Percentiles rank a stretch among this genome's conserved stretches.
Conservation (phyloP, 2,329 filamentous ascomycete species). For the Claviceps purpurea region DNA sequence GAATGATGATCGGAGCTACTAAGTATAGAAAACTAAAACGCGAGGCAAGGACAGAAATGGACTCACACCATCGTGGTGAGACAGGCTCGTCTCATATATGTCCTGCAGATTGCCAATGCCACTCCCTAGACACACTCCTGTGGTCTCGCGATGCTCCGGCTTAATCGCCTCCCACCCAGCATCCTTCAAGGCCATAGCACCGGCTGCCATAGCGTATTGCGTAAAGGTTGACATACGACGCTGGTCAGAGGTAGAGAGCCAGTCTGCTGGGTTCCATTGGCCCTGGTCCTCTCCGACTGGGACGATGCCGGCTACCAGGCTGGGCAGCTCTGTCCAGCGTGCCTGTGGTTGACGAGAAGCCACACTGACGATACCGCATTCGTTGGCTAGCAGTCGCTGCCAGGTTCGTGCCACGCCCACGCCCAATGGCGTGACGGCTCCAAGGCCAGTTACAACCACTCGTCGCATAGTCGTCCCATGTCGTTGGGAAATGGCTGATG, state of each 20-base stretch:
- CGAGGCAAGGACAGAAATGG: no score
- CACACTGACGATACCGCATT: slow-evolving; percentile 70
- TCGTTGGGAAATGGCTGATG: background rate
- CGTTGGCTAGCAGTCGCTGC: slow-evolving; percentile 63
- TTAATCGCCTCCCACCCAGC: slow-evolving; percentile 57
- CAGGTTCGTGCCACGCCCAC: slow-evolving; percentile 68
- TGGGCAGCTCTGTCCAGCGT: slow-evolving; percentile 60
- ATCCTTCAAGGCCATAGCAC: slow-evolving; percentile 74
- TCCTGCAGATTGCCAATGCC: slow-evolving; percentile 92
- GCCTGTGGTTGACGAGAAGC: slow-evolving; percentile 40
- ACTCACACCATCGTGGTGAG: slow-evolving; percentile 58
- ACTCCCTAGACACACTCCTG: slow-evolving; percentile 85
- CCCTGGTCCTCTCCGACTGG: slow-evolving; percentile 34
- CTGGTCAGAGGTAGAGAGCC: slow-evolving; percentile 39
- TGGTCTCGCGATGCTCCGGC: slow-evolving; percentile 54
- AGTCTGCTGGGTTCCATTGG: slow-evolving; percentile 40
- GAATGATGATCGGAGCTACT: background rate
- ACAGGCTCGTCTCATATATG: slow-evolving; percentile 70
- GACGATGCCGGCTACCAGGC: slow-evolving; percentile 73
- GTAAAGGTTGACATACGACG: slow-evolving; percentile 83
- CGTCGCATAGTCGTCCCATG: slow-evolving; percentile 46
- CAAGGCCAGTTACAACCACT: slow-evolving; percentile 74
- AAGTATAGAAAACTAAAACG: background rate
- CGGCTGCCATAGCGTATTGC: slow-evolving; percentile 80
- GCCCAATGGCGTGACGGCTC: slow-evolving; percentile 71